Percentiles rank a stretch among this genome's conserved stretches.
phyloP scores from a whole-genome alignment of 1,139 yeast species.

The Protomyces pachydermus region DNA sequence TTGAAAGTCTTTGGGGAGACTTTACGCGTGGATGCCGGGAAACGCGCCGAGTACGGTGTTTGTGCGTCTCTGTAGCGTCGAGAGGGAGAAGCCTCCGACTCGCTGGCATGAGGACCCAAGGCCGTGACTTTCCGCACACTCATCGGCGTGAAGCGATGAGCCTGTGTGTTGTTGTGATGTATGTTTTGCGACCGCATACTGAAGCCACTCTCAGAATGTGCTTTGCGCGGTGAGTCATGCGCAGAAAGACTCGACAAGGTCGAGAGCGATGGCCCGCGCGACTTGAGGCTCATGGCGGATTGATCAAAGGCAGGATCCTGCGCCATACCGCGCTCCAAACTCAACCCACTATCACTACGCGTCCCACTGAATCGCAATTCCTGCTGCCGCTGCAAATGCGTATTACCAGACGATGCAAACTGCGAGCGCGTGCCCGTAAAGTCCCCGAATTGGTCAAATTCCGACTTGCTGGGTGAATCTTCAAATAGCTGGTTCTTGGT shows the following conservation, averaged over 20 bases:
- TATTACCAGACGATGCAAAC: not conserved
- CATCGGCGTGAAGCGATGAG: slow-evolving; percentile 17
- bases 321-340: slow-evolving; percentile 25
- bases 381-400: not conserved
- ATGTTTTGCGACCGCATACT: not conserved
- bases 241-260: slow-evolving; percentile 15
- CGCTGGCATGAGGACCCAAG: slow-evolving; percentile 15
- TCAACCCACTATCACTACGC: not conserved
- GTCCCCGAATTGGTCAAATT: slow-evolving; percentile 20
- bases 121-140: slow-evolving; percentile 22
- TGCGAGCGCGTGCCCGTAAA: slow-evolving; percentile 20
- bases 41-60: slow-evolving; percentile 5
- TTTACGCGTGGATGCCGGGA: slow-evolving; percentile 12
- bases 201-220: slow-evolving; percentile 3
- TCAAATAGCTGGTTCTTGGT: slow-evolving; percentile 19
- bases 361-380: not conserved
- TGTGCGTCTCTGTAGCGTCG: slow-evolving; percentile 4
- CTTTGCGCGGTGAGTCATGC: slow-evolving; percentile 11
- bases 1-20: slow-evolving; percentile 26
- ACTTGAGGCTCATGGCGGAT: slow-evolving; percentile 14
- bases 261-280: slow-evolving; percentile 14
- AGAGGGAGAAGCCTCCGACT: slow-evolving; percentile 20
- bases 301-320: not conserved
- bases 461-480: slow-evolving; percentile 19
- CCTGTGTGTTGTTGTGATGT: not conserved